A percentile compares a stretch with the other conserved stretches of the same genome.
These are phyloP conservation scores for Austroboletus niveus DNA, from an alignment of 1,284 basidiomycete species.

Conservation along the genomic window DNA sequence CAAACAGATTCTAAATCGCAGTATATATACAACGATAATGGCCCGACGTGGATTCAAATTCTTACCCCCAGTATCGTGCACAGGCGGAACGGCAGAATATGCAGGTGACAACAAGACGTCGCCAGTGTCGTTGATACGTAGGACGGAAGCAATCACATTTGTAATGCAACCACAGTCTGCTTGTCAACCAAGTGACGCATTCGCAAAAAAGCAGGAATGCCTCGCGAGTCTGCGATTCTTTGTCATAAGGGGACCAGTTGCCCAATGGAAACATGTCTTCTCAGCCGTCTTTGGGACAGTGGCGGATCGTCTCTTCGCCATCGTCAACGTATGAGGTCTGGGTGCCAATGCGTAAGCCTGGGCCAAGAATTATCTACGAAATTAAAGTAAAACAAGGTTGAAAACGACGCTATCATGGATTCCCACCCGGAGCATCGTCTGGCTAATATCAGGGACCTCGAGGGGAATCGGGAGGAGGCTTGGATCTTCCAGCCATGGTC, in stretches of 20 bases:
- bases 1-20: constrained; percentile 30
- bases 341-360: too few species aligned
- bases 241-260: too few species aligned
- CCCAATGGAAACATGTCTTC: too few species aligned
- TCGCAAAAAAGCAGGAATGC: too few species aligned
- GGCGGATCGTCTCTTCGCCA: too few species aligned
- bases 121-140: neutral
- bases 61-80: neutral
- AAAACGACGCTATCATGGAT: neutral
- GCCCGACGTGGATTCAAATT: neutral
- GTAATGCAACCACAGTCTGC: neutral
- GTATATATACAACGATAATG: constrained; percentile 15
- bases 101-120: neutral
- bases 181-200: neutral
- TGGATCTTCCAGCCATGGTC: neutral
- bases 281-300: too few species aligned
- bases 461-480: neutral
- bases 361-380: too few species aligned
- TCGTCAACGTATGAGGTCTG: too few species aligned
- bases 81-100: neutral
- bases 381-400: too few species aligned
- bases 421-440: neutral
- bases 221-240: too few species aligned
- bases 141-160: neutral
- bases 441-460: neutral